These are phyloP conservation scores for Claviceps digitariae DNA, from an alignment of 2,329 filamentous ascomycete genomes.

Conservation along the genomic window DNA sequence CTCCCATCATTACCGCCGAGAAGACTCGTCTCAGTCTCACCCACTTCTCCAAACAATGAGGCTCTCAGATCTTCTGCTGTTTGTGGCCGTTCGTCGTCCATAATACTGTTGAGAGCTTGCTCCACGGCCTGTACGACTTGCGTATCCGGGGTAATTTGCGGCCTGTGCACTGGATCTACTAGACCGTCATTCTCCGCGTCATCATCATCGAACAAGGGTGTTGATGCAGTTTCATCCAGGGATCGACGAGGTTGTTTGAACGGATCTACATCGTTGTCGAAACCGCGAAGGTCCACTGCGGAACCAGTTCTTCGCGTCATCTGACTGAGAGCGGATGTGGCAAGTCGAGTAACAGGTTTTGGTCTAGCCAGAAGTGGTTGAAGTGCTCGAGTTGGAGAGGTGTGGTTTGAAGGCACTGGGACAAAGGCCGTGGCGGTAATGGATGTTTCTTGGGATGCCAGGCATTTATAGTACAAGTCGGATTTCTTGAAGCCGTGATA, in stretches of 20 bases:
- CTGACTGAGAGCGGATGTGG: constrained; percentile 22
- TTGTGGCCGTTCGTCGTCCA: constrained; percentile 60
- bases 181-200: constrained; percentile 59
- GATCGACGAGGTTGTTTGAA: constrained; percentile 44
- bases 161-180: constrained; percentile 59
- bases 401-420: constrained; percentile 6
- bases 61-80: constrained; percentile 50
- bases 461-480: constrained; percentile 90
- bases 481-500: constrained; percentile 83
- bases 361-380: constrained; percentile 31
- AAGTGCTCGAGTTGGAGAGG: constrained; percentile 16
- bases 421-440: constrained; percentile 1
- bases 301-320: constrained; percentile 31
- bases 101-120: constrained; percentile 78
- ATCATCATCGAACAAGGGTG: constrained; percentile 68
- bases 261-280: constrained; percentile 24
- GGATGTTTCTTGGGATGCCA: constrained; percentile 66
- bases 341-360: constrained; percentile 26
- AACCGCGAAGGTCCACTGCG: constrained; percentile 30
- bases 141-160: constrained; percentile 52
- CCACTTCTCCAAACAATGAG: constrained; percentile 43
- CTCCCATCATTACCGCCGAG: constrained; percentile 43
- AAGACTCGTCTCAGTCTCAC: constrained; percentile 30
- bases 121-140: constrained; percentile 88
- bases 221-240: constrained; percentile 45